Base-by-base conservation (phyloP, 2,329 filamentous ascomycete species). In the Dactylellina sp. region DNA sequence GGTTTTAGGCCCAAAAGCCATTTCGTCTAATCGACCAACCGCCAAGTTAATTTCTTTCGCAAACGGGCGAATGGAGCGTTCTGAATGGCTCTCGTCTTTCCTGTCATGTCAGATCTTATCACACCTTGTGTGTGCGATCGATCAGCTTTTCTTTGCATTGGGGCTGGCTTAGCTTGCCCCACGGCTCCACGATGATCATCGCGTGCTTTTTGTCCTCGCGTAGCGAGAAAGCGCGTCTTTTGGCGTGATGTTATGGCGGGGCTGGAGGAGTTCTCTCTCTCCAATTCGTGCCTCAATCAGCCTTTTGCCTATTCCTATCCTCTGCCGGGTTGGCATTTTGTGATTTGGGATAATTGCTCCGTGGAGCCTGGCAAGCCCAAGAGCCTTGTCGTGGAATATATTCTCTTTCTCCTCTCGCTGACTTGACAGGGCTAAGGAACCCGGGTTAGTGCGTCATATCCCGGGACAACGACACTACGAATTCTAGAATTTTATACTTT, bases 61-160 rank as follows among this genome's bases (percentile, higher is more conserved):
- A 39, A 39, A 57, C 37, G 37, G 53, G 22, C 39, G 53, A 57
- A 57, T 57, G 53, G 37, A 57, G 37, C 53, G 37, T 16, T 7
- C 32, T 6, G 28, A 16, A 25, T 22, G 16, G n/a, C 20, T 5
- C 1, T 42, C 22, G 3, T 18, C 3, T 24, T 37, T 20, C 14
- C 25, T 40, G 53, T 57, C 53, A 57, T n/a, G n/a, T n/a, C n/a
- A n/a, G 52, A 44, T 57, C 53, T 44, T 35, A 57, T 35, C 53
- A 57, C 50, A 9, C 9, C 46, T n/a, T 32, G 22, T 6, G 3
- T 7, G 20, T 14, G 32, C 37, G 22, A 44, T 57, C 22, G 50
- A 42, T 44, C 39, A 40, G 20, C 37, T 22, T 9, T n/a, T n/a
- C n/a, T n/a, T n/a, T n/a, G n/a, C n/a, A n/a, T n/a, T n/a, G n/a